Evolutionary conservation across 495 filamentous ascomycete species (phyloP).

Genomic region (Sordaria brevicollis): DNA sequence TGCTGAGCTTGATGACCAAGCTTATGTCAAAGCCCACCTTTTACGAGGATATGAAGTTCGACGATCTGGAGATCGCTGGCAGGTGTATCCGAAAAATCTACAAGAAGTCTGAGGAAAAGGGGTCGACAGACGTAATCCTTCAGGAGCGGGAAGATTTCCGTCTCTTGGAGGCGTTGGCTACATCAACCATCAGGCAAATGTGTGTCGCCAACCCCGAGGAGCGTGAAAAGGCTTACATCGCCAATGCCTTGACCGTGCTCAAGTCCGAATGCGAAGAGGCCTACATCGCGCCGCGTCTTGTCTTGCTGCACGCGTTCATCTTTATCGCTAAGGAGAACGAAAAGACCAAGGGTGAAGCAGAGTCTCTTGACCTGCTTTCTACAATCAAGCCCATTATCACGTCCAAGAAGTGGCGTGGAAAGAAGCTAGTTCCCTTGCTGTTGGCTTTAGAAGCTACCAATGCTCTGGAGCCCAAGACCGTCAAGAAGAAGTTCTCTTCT

Average conservation of each 20-base stretch:
- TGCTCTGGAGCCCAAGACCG: conserved; percentile 1
- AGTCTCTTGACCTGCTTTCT: conserved; percentile 2
- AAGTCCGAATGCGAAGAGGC: conserved; percentile 13
- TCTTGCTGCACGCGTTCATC: conserved; percentile 12
- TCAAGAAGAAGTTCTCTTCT: conserved; percentile 2
- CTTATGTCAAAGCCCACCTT: conserved; percentile 38
- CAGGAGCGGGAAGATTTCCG: conserved; percentile 9
- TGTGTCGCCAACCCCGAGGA: conserved; percentile 20
- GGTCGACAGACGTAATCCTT: not conserved
- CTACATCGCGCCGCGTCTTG: conserved; percentile 8
- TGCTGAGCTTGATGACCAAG: conserved; percentile 37
- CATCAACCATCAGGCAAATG: conserved; percentile 25
- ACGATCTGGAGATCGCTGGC: conserved; percentile 15
- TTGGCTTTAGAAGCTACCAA: conserved; percentile 11
- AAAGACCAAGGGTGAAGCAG: not conserved
- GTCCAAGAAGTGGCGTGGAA: conserved; percentile 6
- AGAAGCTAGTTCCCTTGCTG: conserved; percentile 7
- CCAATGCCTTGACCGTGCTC: conserved; percentile 13
- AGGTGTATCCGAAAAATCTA: conserved; percentile 6
- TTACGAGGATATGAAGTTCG: conserved; percentile 30
- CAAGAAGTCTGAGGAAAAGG: conserved; percentile 1
- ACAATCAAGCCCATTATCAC: not conserved
- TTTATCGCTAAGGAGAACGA: not conserved
- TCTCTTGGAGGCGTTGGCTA: conserved; percentile 19
- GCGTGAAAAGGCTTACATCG: conserved; percentile 24